Conservation (phyloP, 1,284 basidiomycete species). For the Neolentinus lepideus region DNA sequence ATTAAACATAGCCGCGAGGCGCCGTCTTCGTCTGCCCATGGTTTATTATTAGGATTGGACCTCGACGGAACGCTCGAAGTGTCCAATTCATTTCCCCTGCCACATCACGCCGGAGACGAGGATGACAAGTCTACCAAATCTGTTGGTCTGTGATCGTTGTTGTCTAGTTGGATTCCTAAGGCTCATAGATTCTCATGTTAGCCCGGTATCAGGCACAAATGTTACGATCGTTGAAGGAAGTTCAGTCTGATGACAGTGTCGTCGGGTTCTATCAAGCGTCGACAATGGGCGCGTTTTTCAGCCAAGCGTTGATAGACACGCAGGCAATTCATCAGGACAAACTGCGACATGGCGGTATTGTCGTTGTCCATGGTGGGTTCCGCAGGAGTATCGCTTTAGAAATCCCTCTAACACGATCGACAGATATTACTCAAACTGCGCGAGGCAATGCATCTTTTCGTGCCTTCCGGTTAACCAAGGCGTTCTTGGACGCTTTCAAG, state of each 20-base stretch:
- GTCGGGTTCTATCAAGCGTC: slow-evolving; percentile 97
- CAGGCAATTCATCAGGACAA: slow-evolving; percentile 79
- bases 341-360: slow-evolving; percentile 80
- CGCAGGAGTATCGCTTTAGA: slow-evolving; percentile 1
- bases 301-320: slow-evolving; percentile 84
- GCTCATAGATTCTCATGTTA: slow-evolving; percentile 21
- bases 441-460: slow-evolving; percentile 88
- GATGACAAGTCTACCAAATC: slow-evolving; percentile 74
- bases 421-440: slow-evolving; percentile 68
- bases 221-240: slow-evolving; percentile 84
- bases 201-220: slow-evolving; percentile 82
- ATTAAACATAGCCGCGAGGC: slow-evolving; percentile 79
- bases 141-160: slow-evolving; percentile 40
- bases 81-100: slow-evolving; percentile 89
- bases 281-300: slow-evolving; percentile 87
- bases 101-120: slow-evolving; percentile 61
- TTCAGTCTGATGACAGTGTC: slow-evolving; percentile 90
- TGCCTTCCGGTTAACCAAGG: slow-evolving; percentile 82
- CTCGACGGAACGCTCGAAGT: slow-evolving; percentile 88
- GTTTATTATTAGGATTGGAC: slow-evolving; percentile 87
- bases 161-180: background rate
- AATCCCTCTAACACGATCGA: slow-evolving; percentile 4
- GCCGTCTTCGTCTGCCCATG: slow-evolving; percentile 63
- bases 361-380: slow-evolving; percentile 79
- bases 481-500: slow-evolving; percentile 85